A percentile compares a stretch with the other conserved stretches of the same genome.
Evolutionary conservation across 495 filamentous ascomycete genomes (phyloP).

Genomic region (Penicillium soppii): DNA sequence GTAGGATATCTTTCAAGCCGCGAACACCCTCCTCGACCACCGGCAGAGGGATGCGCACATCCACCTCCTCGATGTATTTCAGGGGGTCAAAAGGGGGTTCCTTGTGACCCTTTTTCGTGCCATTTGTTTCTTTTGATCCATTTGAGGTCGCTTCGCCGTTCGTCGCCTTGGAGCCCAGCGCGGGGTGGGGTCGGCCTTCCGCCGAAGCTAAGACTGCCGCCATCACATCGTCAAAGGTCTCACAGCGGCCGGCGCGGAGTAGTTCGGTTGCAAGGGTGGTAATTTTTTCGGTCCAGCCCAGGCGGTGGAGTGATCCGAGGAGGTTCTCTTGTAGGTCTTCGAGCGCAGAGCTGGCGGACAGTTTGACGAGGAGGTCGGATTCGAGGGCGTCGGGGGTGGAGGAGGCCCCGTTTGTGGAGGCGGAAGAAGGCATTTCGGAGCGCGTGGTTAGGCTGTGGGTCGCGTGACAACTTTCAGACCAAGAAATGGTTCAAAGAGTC

Average conservation of each 20-base stretch:
- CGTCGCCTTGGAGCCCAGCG: slow-evolving; percentile 18
- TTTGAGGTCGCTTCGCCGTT: slow-evolving; percentile 20
- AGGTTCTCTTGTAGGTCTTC: slow-evolving; percentile 45
- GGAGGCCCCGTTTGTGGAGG: slow-evolving; percentile 19
- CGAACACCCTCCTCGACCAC: slow-evolving; percentile 47
- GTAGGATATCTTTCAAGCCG: slow-evolving; percentile 47
- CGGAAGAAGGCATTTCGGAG: slow-evolving; percentile 27
- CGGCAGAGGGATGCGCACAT: slow-evolving; percentile 41
- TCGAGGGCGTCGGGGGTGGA: slow-evolving; percentile 40
- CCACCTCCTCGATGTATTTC: slow-evolving; percentile 36
- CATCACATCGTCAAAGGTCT: slow-evolving; percentile 48
- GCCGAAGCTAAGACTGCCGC: slow-evolving; percentile 45
- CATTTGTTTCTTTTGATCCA: slow-evolving; percentile 25
- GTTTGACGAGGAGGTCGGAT: slow-evolving; percentile 44
- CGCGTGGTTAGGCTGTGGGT: background rate
- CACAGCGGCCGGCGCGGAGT: slow-evolving; percentile 46
- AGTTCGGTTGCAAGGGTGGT: slow-evolving; percentile 41
- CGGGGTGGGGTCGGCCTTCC: slow-evolving; percentile 35
- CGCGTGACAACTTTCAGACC: background rate
- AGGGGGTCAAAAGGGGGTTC: slow-evolving; percentile 20
- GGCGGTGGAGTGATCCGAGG: slow-evolving; percentile 41
- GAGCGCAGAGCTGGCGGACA: slow-evolving; percentile 40
- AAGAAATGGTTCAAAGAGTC: background rate
- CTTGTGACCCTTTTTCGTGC: slow-evolving; percentile 24
- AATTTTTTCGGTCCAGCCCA: slow-evolving; percentile 45